Conservation (phyloP, 148 eudicot species). For the Rhododendron molle region DNA sequence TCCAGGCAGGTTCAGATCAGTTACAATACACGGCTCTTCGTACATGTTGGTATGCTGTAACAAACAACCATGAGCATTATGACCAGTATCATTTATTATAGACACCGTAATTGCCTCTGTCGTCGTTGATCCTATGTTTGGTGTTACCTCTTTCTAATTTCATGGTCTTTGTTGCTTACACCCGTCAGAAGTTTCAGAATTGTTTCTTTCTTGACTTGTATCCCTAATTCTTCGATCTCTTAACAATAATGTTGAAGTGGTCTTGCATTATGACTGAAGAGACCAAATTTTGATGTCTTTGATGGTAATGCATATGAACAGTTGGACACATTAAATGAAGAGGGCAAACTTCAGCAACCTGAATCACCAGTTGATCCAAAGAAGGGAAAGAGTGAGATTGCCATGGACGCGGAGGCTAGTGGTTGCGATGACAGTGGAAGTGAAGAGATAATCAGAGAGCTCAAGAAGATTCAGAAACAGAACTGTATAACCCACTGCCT, state of each 20-base stretch:
- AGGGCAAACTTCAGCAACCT: conserved; percentile 8
- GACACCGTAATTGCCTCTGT: not conserved
- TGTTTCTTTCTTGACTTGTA: not conserved
- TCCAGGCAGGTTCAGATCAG: not conserved
- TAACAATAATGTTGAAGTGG: not conserved
- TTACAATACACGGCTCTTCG: not conserved
- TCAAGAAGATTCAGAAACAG: conserved; percentile 58
- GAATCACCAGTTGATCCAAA: conserved; percentile 19
- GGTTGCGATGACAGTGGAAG: not conserved
- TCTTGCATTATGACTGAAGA: not conserved
- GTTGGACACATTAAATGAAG: conserved; percentile 39
- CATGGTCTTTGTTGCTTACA: not conserved
- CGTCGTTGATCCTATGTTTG: not conserved
- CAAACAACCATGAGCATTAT: not conserved
- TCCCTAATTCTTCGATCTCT: not conserved
- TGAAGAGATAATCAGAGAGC: conserved; percentile 45
- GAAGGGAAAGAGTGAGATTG: conserved; percentile 4
- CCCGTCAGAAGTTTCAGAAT: not conserved
- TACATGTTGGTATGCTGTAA: not conserved
- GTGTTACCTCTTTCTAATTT: not conserved
- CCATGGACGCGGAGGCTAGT: not conserved
- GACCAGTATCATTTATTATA: not conserved
- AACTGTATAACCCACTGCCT: conserved; percentile 63
- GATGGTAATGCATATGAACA: conserved; percentile 8
- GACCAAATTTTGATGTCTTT: not conserved